Evolutionary conservation across 2,329 filamentous ascomycete genomes (phyloP).

Genomic region (Daldinia eschscholtzii): DNA sequence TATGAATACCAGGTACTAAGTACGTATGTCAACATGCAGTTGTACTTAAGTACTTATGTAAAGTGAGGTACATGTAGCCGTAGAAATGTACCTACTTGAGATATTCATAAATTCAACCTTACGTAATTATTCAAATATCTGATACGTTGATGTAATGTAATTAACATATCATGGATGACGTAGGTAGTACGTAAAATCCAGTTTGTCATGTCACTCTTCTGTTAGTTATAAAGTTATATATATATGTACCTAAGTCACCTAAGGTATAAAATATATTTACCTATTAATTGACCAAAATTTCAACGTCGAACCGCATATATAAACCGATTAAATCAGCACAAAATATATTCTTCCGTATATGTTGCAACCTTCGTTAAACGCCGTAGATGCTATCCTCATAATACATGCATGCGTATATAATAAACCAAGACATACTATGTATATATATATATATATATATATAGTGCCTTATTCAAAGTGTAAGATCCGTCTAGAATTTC

Average conservation of each 20-base stretch:
- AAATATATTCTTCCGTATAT: neutral
- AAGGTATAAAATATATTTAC: neutral
- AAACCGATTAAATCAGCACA: neutral
- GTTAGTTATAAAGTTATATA: neutral
- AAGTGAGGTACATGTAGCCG: too few relatives aligned
- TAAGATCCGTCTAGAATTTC: slow-evolving; percentile 62
- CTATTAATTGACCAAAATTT: too few relatives aligned
- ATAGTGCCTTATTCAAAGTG: neutral
- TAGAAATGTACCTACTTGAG: too few relatives aligned
- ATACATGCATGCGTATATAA: too few relatives aligned
- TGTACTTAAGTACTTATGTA: too few relatives aligned
- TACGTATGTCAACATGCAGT: too few relatives aligned
- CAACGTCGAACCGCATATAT: too few relatives aligned
- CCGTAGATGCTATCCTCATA: neutral
- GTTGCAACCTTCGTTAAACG: neutral
- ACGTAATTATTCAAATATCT: neutral
- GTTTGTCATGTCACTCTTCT: neutral
- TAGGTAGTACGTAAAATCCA: neutral
- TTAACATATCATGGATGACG: neutral
- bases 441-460: neutral
- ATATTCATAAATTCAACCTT: neutral
- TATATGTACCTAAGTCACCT: neutral
- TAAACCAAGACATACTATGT: neutral
- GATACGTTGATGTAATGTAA: neutral
- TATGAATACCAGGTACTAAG: too few relatives aligned